Conservation (phyloP, 768 basidiomycete genomes). For the Tricholoma saponaceum region DNA sequence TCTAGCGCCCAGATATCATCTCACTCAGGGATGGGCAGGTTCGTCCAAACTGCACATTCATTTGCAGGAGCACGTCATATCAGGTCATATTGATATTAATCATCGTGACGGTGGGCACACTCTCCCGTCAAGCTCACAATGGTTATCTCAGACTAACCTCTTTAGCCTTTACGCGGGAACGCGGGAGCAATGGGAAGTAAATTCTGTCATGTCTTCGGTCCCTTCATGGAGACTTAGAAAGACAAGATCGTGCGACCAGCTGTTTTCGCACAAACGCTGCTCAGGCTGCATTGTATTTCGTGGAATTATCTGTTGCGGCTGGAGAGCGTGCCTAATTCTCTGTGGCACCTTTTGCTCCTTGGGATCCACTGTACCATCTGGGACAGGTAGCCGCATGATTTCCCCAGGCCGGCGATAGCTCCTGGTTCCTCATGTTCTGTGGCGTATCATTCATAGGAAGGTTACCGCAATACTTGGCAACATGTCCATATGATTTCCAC, state of each 20-base stretch:
- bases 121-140: neutral
- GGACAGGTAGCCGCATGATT: neutral
- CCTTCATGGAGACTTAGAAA: neutral
- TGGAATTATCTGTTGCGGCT: neutral
- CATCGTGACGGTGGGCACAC: neutral
- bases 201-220: neutral
- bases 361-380: neutral
- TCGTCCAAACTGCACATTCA: neutral
- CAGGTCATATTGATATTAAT: too few species aligned
- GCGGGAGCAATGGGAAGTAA: neutral
- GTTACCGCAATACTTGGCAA: neutral
- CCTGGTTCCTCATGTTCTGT: neutral
- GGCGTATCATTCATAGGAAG: neutral
- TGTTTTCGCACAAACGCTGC: neutral
- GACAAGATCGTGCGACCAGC: neutral
- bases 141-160: neutral
- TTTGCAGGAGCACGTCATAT: neutral
- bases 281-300: neutral
- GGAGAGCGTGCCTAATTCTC: neutral
- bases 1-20: neutral
- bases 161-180: neutral
- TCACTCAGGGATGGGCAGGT: neutral
- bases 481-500: neutral
- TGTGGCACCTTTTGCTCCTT: neutral
- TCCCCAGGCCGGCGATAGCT: neutral